Base-by-base conservation (phyloP, 768 basidiomycete species). In the Clitopilus hobsonii region DNA sequence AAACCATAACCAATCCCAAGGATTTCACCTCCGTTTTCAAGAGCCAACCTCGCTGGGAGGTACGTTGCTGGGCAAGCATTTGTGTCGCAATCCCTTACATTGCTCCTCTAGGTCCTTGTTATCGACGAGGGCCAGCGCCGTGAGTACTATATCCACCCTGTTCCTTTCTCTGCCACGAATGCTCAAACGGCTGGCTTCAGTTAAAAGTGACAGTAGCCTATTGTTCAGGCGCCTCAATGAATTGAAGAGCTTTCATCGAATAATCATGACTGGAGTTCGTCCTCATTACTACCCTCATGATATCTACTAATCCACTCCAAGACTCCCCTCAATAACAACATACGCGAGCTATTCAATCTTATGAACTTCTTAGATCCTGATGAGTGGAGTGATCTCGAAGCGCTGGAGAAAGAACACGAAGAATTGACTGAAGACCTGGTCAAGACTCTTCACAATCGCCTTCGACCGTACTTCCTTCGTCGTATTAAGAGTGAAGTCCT, bases 251-350 rank as follows among this genome's bases (percentile, higher is more conserved):
- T 71, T 83, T 3, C 92, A 96, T 66, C 83, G 92, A 29, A 77
- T 97, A 14, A 86, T 96, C 51, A 88, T 95, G 84, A 95, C 95
- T 45, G 92, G 94, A 49, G 87, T 88, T 66, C 65, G 81, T 65
- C 7, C 26, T 23, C n/a, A 1, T 36, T 32, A 20, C n/a, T n/a
- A n/a, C n/a, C n/a, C n/a, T n/a, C n/a, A n/a, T n/a, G n/a, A n/a
- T n/a, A 53, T 38, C 20, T 38, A 49, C 23, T 56, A 41, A 61
- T 59, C 16, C 3, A 24, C 18, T 32, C 32, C 18, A 56, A 93
- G 81, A 98, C 97, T 0, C 96, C 96, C 0, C 69, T 98, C 55
- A 98, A 98, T 70, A 98, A 98, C 74, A 98, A 98, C 65, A 88
- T 99, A 22, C 81, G 92, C 48, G 97, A 99, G 70, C 71, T 99